A percentile compares a stretch with the other conserved stretches of the same genome.
Conservation (phyloP, 106 monocot species). For the Dendrobium nobile region DNA sequence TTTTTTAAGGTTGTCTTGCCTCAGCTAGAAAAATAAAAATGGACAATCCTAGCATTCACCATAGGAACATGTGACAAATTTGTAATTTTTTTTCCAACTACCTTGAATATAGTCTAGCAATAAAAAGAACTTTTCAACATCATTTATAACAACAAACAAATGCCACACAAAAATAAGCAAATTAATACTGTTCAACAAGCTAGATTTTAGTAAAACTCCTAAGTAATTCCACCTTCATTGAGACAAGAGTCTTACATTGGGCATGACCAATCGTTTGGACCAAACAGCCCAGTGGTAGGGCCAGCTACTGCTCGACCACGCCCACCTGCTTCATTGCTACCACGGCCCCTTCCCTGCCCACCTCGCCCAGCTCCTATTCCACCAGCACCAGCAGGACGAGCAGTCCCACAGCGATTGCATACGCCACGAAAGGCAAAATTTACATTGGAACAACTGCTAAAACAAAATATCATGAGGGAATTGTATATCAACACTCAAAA, state of each 20-base stretch:
- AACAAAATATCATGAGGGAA: conserved; percentile 14
- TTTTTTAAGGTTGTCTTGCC: too few relatives aligned
- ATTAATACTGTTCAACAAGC: neutral
- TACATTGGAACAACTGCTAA: conserved; percentile 85
- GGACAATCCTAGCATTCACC: neutral
- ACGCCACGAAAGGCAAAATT: conserved; percentile 99
- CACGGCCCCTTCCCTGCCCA: conserved; percentile 69
- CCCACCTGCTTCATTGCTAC: conserved; percentile 40
- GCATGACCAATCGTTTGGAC: conserved; percentile 98
- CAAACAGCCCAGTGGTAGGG: conserved; percentile 89
- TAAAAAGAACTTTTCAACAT: neutral
- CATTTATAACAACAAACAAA: neutral
- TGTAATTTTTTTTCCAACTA: neutral
- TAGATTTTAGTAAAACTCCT: neutral
- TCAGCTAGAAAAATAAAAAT: too few relatives aligned
- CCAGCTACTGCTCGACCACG: conserved; percentile 47
- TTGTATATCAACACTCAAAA: neutral
- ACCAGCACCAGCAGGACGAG: conserved; percentile 89
- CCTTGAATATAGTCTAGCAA: neutral
- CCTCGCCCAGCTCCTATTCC: conserved; percentile 50
- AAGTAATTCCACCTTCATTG: neutral
- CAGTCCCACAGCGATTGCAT: conserved; percentile 93
- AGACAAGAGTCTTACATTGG: conserved; percentile 68
- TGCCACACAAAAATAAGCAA: neutral
- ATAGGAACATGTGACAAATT: neutral